These are phyloP conservation scores for Capsella rubella DNA, from an alignment of 441 rosid genomes.

Conservation along the genomic window DNA sequence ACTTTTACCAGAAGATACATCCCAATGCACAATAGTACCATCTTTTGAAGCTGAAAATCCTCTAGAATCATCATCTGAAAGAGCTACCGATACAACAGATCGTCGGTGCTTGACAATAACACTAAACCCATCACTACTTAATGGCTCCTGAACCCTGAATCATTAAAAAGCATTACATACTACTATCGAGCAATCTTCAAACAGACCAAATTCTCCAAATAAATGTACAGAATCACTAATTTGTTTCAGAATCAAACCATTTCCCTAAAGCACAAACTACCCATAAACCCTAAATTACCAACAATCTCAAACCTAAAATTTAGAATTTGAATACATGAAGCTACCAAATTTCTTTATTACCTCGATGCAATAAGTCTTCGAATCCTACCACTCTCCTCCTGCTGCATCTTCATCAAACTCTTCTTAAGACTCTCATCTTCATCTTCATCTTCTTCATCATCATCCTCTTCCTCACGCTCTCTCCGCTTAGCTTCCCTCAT, in stretches of 20 bases:
- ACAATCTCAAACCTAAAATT: background rate
- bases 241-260: background rate
- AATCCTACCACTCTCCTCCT: conserved; percentile 85
- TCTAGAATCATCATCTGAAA: conserved; percentile 80
- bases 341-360: conserved; percentile 45
- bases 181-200: conserved; percentile 32
- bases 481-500: conserved; percentile 50
- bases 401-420: conserved; percentile 83
- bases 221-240: background rate
- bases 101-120: conserved; percentile 74
- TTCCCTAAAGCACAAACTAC: background rate
- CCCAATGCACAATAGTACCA: conserved; percentile 86
- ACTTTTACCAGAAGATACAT: conserved; percentile 71
- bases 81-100: conserved; percentile 81
- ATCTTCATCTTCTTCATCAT: conserved; percentile 55
- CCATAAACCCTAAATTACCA: conserved; percentile 6
- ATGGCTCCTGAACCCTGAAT: conserved; percentile 79
- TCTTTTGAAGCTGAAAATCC: conserved; percentile 97
- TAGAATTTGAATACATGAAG: conserved; percentile 1
- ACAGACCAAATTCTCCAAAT: background rate
- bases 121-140: conserved; percentile 55
- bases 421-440: conserved; percentile 66
- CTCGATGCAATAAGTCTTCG: conserved; percentile 76
- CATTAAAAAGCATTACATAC: conserved; percentile 16
- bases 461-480: conserved; percentile 57